Conservation (phyloP, 331 rosid genomes). For the Quercus lobata region DNA sequence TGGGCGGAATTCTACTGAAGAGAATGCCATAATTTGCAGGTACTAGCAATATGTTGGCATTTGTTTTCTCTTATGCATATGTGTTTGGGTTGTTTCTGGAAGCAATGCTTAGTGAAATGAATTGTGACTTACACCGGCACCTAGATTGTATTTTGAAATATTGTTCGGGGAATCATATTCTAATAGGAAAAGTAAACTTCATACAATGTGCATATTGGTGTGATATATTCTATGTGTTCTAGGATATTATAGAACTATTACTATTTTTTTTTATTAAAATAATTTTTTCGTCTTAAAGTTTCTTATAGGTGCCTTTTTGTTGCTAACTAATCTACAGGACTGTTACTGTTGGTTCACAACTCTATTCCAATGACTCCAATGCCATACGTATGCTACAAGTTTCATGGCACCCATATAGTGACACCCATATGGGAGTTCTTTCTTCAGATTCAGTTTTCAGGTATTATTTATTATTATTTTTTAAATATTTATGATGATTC, state of each 20-base stretch:
- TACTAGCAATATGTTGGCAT: slow-evolving; percentile 5
- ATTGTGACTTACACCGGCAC: background rate
- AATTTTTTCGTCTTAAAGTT: background rate
- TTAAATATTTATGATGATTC: too few relatives aligned
- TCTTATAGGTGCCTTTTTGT: background rate
- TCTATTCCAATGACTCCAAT: slow-evolving; percentile 41
- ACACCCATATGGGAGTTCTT: slow-evolving; percentile 82
- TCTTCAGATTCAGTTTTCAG: slow-evolving; percentile 96
- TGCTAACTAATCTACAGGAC: slow-evolving; percentile 48
- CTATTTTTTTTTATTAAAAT: background rate
- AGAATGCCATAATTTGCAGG: slow-evolving; percentile 72
- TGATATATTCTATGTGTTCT: background rate
- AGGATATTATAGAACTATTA: slow-evolving; percentile 6
- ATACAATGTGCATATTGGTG: slow-evolving; percentile 7
- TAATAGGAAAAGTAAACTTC: background rate
- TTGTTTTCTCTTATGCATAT: background rate
- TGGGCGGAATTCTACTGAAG: slow-evolving; percentile 55
- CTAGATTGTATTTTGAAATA: background rate
- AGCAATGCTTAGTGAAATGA: background rate
- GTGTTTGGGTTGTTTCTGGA: background rate
- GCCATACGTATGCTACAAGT: slow-evolving; percentile 63
- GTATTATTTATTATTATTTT: slow-evolving; percentile 27
- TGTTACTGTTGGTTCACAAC: slow-evolving; percentile 55
- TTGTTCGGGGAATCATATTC: too few relatives aligned
- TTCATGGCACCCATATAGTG: slow-evolving; percentile 85